Base-by-base conservation (phyloP, 139 green algal genomes). In the Yamagishiella unicocca region DNA sequence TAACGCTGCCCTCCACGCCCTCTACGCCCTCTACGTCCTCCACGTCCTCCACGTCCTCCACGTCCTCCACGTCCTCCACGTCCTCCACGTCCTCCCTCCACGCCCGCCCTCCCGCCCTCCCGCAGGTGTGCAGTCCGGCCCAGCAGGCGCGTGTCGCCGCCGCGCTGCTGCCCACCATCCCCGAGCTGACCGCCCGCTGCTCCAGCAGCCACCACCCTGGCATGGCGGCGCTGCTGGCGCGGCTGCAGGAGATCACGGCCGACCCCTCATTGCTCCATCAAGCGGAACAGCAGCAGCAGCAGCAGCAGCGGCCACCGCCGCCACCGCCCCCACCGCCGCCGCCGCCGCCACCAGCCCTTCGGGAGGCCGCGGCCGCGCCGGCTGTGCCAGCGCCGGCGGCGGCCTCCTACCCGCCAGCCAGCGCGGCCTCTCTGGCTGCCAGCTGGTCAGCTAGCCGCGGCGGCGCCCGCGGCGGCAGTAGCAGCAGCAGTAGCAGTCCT, bases 201-300 rank as follows among this genome's bases (percentile, higher is more conserved):
- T 61, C 79, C 42, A 19, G 61, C 61, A 77, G n/a, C 31, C 79
- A 85, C 79, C 79, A 85, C 62, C 79, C 79, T 2, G 79, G 79
- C 62, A 85, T 85, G 79, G 79, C 61, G 29, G 79, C 79, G 62
- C 79, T 85, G 62, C 79, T 85, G 40, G 79, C 62, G 0, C 12
- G 79, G 4, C 79, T 85, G 61, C 61, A 85, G 61, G 79, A 76
- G 19, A 76, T 85, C 29, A 85, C 62, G 1, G 61, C 79, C 17
- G 79, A 76, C 42, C 61, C 79, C 10, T 29, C 61, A n/a, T 9
- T 43, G 19, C 62, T 85, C 6, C 38, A 42, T 21, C 8, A 38
- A 31, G 40, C 70, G 22, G 31, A 54, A 35, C 76, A 37, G 1
- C n/a, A n/a, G n/a, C n/a, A n/a, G n/a, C n/a, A n/a, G n/a, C n/a